Evolutionary conservation across 495 filamentous ascomycete genomes (phyloP).

Genomic region (Aspergillus indologenus): DNA sequence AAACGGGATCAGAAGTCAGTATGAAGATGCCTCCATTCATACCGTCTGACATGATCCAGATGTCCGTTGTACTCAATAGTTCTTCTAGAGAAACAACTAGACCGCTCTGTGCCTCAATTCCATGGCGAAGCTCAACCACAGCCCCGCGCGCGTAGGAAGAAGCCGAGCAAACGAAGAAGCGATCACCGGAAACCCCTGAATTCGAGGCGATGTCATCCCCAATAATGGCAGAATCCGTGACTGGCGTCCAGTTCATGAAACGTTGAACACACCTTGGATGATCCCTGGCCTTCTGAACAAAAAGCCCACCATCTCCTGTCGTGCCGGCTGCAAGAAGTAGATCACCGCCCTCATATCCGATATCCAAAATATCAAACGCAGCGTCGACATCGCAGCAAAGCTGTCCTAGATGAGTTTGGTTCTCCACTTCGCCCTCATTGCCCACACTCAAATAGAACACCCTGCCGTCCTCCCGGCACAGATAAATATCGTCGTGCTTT

Average conservation of each 20-base stretch:
- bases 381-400: conserved; percentile 45
- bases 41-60: conserved; percentile 51
- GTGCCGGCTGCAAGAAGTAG: conserved; percentile 78
- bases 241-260: conserved; percentile 83
- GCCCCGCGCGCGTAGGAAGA: conserved; percentile 51
- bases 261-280: conserved; percentile 51
- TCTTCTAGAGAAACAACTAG: conserved; percentile 49
- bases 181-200: conserved; percentile 26
- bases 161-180: conserved; percentile 41
- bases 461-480: conserved; percentile 77
- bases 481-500: conserved; percentile 66
- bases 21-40: conserved; percentile 38
- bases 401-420: conserved; percentile 35
- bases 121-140: conserved; percentile 68
- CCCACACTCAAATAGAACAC: conserved; percentile 66
- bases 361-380: conserved; percentile 45
- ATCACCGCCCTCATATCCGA: conserved; percentile 59
- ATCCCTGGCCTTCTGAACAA: conserved; percentile 57
- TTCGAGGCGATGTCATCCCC: conserved; percentile 18
- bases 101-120: conserved; percentile 64
- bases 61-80: conserved; percentile 31
- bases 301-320: conserved; percentile 75
- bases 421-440: conserved; percentile 37
- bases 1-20: conserved; percentile 40
- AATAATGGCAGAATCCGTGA: conserved; percentile 64